Evolutionary conservation across 2,329 filamentous ascomycete species (phyloP).

Genomic region (Teratosphaeria gauchensis): DNA sequence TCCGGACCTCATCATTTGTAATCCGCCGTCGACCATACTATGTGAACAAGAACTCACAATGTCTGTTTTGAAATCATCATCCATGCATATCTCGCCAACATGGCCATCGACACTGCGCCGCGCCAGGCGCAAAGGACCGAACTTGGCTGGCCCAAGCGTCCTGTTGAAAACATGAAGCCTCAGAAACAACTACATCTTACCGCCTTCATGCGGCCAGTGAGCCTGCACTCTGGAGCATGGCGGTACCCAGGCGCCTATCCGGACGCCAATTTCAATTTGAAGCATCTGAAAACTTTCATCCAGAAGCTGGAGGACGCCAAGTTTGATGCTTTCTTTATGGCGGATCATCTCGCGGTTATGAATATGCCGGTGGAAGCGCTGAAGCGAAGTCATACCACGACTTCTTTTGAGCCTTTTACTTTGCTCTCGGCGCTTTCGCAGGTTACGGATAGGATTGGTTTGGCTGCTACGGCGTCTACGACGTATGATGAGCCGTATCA

Average conservation of each 20-base stretch:
- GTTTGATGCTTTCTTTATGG: conserved; percentile 44
- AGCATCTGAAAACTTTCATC: conserved; percentile 44
- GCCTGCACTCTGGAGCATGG: conserved; percentile 44
- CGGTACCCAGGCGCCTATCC: conserved; percentile 46
- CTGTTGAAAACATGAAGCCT: background rate
- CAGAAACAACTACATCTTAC: conserved; percentile 42
- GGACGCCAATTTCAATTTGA: conserved; percentile 50
- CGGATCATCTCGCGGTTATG: conserved; percentile 33
- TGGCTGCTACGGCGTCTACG: conserved; percentile 4
- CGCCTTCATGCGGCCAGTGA: conserved; percentile 51
- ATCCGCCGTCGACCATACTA: background rate
- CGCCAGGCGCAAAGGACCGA: background rate
- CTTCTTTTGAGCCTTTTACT: conserved; percentile 42
- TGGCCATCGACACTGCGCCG: background rate
- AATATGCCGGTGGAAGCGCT: conserved; percentile 44
- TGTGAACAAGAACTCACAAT: background rate
- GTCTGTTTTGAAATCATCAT: background rate
- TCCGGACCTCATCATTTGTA: background rate
- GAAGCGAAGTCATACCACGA: conserved; percentile 48
- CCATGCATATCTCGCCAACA: background rate
- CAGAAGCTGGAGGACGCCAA: conserved; percentile 41
- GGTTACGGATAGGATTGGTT: conserved; percentile 32
- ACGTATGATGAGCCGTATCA: conserved; percentile 30
- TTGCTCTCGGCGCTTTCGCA: conserved; percentile 37
- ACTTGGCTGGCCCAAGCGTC: background rate